Conservation (phyloP, 257 asterid species). For the Ehretia macrophylla region DNA sequence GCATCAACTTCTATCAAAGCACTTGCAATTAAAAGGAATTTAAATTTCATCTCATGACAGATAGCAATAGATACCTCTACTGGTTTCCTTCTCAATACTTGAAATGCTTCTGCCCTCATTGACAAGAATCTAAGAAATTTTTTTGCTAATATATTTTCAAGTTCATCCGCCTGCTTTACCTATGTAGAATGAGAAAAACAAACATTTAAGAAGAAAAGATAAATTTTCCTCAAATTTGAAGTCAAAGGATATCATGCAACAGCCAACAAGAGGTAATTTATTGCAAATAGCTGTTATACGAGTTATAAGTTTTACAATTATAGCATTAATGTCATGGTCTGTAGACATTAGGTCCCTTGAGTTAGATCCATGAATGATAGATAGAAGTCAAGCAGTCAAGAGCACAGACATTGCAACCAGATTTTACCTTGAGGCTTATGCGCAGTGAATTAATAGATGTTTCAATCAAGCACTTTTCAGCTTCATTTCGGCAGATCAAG, state of each 20-base stretch:
- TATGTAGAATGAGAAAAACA: slow-evolving; percentile 26
- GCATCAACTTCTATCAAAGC: too few species aligned
- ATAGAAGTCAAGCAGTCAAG: neutral
- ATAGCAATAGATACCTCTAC: slow-evolving; percentile 56
- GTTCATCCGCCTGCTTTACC: slow-evolving; percentile 99
- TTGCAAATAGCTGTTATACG: too few species aligned
- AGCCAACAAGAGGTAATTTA: too few species aligned
- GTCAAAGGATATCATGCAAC: too few species aligned
- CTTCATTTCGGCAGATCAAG: slow-evolving; percentile 85
- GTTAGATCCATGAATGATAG: neutral
- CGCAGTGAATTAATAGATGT: slow-evolving; percentile 95
- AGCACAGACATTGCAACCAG: neutral
- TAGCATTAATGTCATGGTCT: neutral
- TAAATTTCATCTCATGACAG: slow-evolving; percentile 4
- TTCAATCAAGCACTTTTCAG: slow-evolving; percentile 97
- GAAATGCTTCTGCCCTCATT: slow-evolving; percentile 99
- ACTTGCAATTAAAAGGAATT: neutral
- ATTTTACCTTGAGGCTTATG: slow-evolving; percentile 88
- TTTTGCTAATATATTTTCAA: slow-evolving; percentile 91
- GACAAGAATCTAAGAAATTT: slow-evolving; percentile 94
- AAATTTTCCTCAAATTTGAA: too few species aligned
- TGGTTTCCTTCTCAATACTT: slow-evolving; percentile 96
- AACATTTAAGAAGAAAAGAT: neutral
- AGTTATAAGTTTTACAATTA: too few species aligned
- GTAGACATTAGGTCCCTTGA: neutral